A percentile compares a stretch with the other conserved stretches of the same genome.
Evolutionary conservation across 768 basidiomycete species (phyloP).

Genomic region (Trichaptum fuscoviolaceum): DNA sequence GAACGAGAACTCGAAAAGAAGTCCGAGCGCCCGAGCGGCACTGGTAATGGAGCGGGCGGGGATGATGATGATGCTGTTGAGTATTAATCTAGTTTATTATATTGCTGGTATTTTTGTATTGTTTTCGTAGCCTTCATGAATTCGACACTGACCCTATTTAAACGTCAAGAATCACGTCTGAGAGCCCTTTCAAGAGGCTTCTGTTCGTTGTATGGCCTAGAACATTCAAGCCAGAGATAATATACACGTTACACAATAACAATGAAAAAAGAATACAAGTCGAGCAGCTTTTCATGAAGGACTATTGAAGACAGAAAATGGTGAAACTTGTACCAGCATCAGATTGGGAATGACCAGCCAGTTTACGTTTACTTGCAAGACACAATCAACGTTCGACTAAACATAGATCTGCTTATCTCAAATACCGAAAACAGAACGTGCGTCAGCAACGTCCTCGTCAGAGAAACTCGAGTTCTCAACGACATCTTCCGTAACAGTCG

Average conservation of each 20-base stretch:
- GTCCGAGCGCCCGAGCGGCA: slow-evolving; percentile 16
- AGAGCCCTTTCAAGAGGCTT: too few species aligned
- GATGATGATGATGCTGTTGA: slow-evolving; percentile 82
- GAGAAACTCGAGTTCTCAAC: background rate
- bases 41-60: slow-evolving; percentile 33
- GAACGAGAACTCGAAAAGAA: slow-evolving; percentile 9
- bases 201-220: too few species aligned
- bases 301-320: background rate
- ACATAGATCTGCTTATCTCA: background rate
- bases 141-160: too few species aligned
- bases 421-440: background rate
- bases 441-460: background rate
- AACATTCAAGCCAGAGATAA: background rate
- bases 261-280: background rate
- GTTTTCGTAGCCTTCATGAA: background rate
- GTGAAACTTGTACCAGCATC: background rate
- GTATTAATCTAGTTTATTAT: slow-evolving; percentile 36
- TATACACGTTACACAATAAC: background rate
- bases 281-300: background rate
- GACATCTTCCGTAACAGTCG: background rate
- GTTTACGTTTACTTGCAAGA: background rate
- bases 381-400: background rate
- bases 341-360: background rate
- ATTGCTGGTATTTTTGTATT: background rate
- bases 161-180: too few species aligned